phyloP scores from a whole-genome alignment of 306 rosid species.

The Quercus dentata region DNA sequence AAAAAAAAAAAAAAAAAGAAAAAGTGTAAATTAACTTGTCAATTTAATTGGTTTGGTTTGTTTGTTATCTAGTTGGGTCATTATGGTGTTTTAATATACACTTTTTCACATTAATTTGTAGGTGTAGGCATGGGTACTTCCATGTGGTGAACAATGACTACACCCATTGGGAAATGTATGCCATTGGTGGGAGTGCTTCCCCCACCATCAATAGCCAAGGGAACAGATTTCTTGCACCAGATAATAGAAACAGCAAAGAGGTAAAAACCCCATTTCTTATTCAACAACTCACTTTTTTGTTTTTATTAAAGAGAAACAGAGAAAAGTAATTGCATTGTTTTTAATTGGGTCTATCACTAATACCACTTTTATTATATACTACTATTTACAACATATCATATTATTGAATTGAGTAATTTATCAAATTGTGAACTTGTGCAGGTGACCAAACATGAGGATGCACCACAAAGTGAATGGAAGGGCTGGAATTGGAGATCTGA shows the following conservation, averaged over 20 bases:
- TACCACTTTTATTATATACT: too few relatives aligned
- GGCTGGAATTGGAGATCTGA: slow-evolving; percentile 95
- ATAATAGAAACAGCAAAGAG: slow-evolving; percentile 84
- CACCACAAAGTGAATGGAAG: slow-evolving; percentile 78
- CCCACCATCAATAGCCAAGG: slow-evolving; percentile 98
- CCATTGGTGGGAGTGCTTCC: slow-evolving; percentile 92
- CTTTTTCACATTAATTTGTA: slow-evolving; percentile 19
- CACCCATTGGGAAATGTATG: slow-evolving; percentile 99
- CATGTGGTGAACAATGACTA: slow-evolving; percentile 99
- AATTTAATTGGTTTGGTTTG: too few relatives aligned
- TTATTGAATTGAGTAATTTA: too few relatives aligned
- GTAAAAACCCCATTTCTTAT: slow-evolving; percentile 22
- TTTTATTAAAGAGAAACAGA: not conserved
- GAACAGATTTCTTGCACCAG: slow-evolving; percentile 84
- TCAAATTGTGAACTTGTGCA: slow-evolving; percentile 6
- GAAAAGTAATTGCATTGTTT: too few relatives aligned
- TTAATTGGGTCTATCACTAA: too few relatives aligned
- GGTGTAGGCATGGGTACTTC: slow-evolving; percentile 95
- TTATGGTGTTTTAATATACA: slow-evolving; percentile 4
- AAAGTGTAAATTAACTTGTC: not conserved
- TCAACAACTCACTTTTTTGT: not conserved
- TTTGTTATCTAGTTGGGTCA: too few relatives aligned
- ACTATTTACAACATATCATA: too few relatives aligned
- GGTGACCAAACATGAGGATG: slow-evolving; percentile 99
- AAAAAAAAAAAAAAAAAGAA: not conserved